phyloP scores from a whole-genome alignment of 208 protist genomes.

The Trypanosoma avium region DNA sequence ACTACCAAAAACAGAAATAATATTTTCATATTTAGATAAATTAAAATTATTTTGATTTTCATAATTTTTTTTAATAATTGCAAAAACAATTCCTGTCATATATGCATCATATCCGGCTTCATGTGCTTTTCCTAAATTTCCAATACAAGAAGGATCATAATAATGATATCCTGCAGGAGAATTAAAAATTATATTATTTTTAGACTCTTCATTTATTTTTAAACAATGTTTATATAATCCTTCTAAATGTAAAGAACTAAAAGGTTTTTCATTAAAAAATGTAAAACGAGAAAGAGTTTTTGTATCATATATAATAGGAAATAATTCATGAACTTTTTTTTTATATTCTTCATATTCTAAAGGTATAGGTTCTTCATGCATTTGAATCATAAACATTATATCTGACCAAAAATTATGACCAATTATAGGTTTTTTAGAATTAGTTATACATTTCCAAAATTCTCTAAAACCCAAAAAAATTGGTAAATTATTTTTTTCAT shows the following conservation, averaged over 20 bases:
- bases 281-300: conserved; percentile 52
- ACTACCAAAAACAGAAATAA: conserved; percentile 55
- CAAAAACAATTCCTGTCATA: conserved; percentile 71
- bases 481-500: not conserved
- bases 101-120: conserved; percentile 76
- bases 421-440: conserved; percentile 69
- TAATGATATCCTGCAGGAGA: conserved; percentile 51
- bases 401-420: conserved; percentile 84
- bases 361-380: conserved; percentile 62
- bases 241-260: conserved; percentile 34
- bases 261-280: conserved; percentile 7
- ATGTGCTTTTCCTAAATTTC: conserved; percentile 41
- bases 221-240: conserved; percentile 42
- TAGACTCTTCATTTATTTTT: conserved; percentile 11
- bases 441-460: conserved; percentile 65
- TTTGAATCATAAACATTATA: conserved; percentile 84
- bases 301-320: conserved; percentile 69
- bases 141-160: conserved; percentile 41
- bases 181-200: conserved; percentile 21
- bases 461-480: conserved; percentile 44
- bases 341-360: conserved; percentile 54
- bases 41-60: conserved; percentile 18
- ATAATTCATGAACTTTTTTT: conserved; percentile 23
- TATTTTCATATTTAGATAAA: conserved; percentile 30
- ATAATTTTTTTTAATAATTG: conserved; percentile 25